Conservation (phyloP, 2,329 filamentous ascomycete species). For the Raffaelea ambrosiae region DNA sequence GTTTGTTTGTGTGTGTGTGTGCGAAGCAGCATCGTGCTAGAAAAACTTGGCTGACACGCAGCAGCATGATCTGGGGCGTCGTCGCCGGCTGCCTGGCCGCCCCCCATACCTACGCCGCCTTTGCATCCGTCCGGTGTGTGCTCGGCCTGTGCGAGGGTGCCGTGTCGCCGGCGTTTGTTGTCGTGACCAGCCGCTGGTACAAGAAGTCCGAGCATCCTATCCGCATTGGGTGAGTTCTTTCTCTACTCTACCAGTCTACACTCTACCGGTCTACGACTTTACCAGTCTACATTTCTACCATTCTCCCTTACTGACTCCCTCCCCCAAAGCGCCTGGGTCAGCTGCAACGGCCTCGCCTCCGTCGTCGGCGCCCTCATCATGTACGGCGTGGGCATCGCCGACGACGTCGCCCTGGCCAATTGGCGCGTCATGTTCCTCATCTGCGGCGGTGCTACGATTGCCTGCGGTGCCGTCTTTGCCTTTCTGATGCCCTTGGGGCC, state of each 20-base stretch:
- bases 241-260: background rate
- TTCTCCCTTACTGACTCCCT: too few species aligned
- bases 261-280: too few species aligned
- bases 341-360: slow-evolving; percentile 36
- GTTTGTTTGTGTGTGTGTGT: too few species aligned
- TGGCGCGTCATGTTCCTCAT: slow-evolving; percentile 42
- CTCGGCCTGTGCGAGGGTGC: slow-evolving; percentile 32
- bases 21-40: too few species aligned
- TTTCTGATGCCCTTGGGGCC: slow-evolving; percentile 37
- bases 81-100: slow-evolving; percentile 33
- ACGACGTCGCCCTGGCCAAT: slow-evolving; percentile 25
- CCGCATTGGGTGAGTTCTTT: slow-evolving; percentile 16
- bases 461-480: slow-evolving; percentile 34
- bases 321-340: slow-evolving; percentile 30
- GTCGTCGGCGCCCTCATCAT: slow-evolving; percentile 35
- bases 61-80: slow-evolving; percentile 29
- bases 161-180: slow-evolving; percentile 35
- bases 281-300: too few species aligned
- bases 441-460: slow-evolving; percentile 36
- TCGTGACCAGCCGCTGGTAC: slow-evolving; percentile 34
- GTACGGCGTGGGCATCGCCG: slow-evolving; percentile 40
- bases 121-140: slow-evolving; percentile 27
- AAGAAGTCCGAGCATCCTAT: slow-evolving; percentile 25
- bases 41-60: too few species aligned
- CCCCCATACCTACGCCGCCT: slow-evolving; percentile 26